phyloP scores from a whole-genome alignment of 2,329 filamentous ascomycete genomes.

The Zarea fungicola region DNA sequence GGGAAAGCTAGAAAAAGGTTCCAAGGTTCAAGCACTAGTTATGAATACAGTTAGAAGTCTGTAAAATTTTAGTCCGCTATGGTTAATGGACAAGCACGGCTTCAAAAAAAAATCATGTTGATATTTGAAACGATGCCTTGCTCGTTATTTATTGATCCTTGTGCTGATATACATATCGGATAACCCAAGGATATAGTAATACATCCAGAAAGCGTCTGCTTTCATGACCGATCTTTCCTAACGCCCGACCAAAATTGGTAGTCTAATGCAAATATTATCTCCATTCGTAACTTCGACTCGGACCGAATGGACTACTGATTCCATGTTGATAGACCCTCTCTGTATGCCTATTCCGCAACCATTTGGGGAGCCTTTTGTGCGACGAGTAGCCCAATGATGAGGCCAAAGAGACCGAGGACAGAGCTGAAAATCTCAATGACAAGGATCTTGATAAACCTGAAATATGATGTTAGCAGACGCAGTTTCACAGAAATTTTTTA shows the following conservation, averaged over 20 bases:
- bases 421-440: constrained; percentile 99
- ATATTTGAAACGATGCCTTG: constrained; percentile 11
- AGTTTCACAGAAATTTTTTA: neutral
- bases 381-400: constrained; percentile 89
- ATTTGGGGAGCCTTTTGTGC: constrained; percentile 80
- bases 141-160: constrained; percentile 22
- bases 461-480: constrained; percentile 21
- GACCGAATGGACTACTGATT: neutral
- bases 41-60: constrained; percentile 51
- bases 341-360: too few relatives aligned
- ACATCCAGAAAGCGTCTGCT: constrained; percentile 29
- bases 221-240: constrained; percentile 32
- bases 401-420: constrained; percentile 89
- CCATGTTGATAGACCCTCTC: neutral
- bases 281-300: constrained; percentile 2
- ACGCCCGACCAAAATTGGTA: constrained; percentile 31
- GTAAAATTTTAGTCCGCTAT: neutral
- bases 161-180: constrained; percentile 30
- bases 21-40: constrained; percentile 70
- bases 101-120: neutral
- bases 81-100: neutral
- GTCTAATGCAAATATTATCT: constrained; percentile 14
- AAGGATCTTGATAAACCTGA: constrained; percentile 98
- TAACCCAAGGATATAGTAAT: constrained; percentile 27
- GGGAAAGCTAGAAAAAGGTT: constrained; percentile 61